phyloP scores from a whole-genome alignment of 352 stramenopile genomes.

The Globisporangium takayamanum region DNA sequence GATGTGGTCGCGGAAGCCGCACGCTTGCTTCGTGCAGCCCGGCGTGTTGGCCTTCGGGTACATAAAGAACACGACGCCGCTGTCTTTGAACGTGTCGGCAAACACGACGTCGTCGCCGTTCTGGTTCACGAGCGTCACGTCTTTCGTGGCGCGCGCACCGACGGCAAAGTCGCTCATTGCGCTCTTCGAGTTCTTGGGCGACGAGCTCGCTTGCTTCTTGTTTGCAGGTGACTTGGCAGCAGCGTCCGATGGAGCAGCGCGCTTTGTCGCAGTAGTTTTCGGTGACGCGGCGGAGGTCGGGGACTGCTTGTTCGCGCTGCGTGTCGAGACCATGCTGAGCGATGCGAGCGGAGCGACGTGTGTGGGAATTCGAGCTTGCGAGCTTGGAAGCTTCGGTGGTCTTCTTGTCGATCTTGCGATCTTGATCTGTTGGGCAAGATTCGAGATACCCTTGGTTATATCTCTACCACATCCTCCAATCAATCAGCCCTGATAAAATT shows the following conservation, averaged over 20 bases:
- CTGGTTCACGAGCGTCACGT: slow-evolving; percentile 73
- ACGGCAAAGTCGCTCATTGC: slow-evolving; percentile 20
- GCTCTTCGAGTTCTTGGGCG: slow-evolving; percentile 9
- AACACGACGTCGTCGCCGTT: slow-evolving; percentile 50
- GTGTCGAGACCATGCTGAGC: slow-evolving; percentile 42
- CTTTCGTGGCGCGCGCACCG: slow-evolving; percentile 42
- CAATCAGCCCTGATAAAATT: no score
- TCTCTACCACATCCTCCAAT: no score
- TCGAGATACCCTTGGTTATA: no score
- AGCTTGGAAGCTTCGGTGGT: no score
- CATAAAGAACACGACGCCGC: slow-evolving; percentile 87
- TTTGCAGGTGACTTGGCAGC: slow-evolving; percentile 20
- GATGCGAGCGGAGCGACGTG: neutral
- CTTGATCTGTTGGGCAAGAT: no score
- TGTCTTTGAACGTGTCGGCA: slow-evolving; percentile 64
- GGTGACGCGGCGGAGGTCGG: slow-evolving; percentile 8
- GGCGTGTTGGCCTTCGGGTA: slow-evolving; percentile 83
- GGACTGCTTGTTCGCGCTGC: slow-evolving; percentile 24
- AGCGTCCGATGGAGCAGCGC: slow-evolving; percentile 16
- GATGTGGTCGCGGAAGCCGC: slow-evolving; percentile 82
- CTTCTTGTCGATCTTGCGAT: neutral
- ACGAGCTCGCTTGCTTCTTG: slow-evolving; percentile 39
- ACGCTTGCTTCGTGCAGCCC: slow-evolving; percentile 85
- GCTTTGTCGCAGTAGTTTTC: slow-evolving; percentile 35
- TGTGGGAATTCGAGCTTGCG: neutral